Evolutionary conservation across 148 eudicot genomes (phyloP).

Genomic region (Spergularia bocconei): DNA sequence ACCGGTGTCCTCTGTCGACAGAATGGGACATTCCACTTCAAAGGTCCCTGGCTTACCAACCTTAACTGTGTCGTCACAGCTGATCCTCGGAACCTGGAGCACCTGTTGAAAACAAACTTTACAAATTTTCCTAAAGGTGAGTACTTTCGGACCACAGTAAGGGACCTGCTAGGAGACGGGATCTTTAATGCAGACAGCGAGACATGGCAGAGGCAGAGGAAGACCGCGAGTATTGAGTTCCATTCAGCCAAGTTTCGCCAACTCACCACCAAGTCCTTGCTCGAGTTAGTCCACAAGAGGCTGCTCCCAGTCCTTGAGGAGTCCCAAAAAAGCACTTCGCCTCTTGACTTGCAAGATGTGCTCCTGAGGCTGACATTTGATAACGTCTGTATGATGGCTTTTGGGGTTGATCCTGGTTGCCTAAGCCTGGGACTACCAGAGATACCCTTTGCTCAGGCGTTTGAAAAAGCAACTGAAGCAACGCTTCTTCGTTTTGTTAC

Average conservation of each 20-base stretch:
- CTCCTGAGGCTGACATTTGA: slow-evolving; percentile 75
- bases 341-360: slow-evolving; percentile 68
- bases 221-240: slow-evolving; percentile 77
- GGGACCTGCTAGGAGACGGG: slow-evolving; percentile 74
- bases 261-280: slow-evolving; percentile 57
- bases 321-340: slow-evolving; percentile 24
- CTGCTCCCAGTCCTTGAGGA: slow-evolving; percentile 65
- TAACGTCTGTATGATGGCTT: slow-evolving; percentile 82
- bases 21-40: slow-evolving; percentile 64
- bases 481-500: slow-evolving; percentile 60
- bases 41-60: slow-evolving; percentile 64
- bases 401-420: slow-evolving; percentile 90
- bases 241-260: slow-evolving; percentile 68
- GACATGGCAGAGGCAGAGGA: slow-evolving; percentile 77
- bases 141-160: slow-evolving; percentile 49
- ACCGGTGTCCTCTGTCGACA: slow-evolving; percentile 36
- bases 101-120: slow-evolving; percentile 67
- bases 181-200: slow-evolving; percentile 75
- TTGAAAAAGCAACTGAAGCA: slow-evolving; percentile 83
- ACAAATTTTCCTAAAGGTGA: slow-evolving; percentile 63
- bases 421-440: slow-evolving; percentile 52
- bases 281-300: slow-evolving; percentile 62
- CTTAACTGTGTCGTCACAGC: slow-evolving; percentile 80
- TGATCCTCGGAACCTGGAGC: slow-evolving; percentile 77
- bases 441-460: slow-evolving; percentile 69